Evolutionary conservation across 73 alveolate species (phyloP).

Genomic region (Paramecium sonneborni): DNA sequence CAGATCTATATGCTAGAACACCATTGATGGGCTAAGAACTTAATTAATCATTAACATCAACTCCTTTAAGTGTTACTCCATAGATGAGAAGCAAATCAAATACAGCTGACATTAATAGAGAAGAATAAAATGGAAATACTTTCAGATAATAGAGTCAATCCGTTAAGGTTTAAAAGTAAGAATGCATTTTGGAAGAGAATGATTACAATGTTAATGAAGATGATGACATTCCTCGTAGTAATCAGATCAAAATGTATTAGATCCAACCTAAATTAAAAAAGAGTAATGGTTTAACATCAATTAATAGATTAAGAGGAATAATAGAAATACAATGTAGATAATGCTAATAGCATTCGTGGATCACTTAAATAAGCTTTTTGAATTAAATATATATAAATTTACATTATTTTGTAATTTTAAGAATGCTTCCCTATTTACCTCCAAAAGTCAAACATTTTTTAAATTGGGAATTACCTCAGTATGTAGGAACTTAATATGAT

Average conservation of each 20-base stretch:
- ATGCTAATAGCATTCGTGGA: constrained; percentile 24
- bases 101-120: constrained; percentile 8
- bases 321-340: neutral
- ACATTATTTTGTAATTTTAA: neutral
- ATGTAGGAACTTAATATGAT: neutral
- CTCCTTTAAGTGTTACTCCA: constrained; percentile 38
- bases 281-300: neutral
- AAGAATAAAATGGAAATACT: neutral
- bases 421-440: neutral
- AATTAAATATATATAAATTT: neutral
- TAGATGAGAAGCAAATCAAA: constrained; percentile 44
- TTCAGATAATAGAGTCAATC: neutral
- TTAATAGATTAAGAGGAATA: neutral
- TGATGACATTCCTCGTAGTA: constrained; percentile 20
- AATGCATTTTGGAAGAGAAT: neutral
- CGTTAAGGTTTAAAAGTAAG: neutral
- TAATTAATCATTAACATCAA: constrained; percentile 18
- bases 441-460: neutral
- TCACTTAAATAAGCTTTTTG: constrained; percentile 35
- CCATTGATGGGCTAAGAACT: constrained; percentile 49
- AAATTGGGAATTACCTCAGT: neutral
- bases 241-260: neutral
- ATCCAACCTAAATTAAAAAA: constrained; percentile 45
- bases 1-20: constrained; percentile 28
- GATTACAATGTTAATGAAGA: constrained; percentile 35